These are phyloP conservation scores for Stylosanthes scabra DNA, from an alignment of 331 rosid species.

Conservation along the genomic window DNA sequence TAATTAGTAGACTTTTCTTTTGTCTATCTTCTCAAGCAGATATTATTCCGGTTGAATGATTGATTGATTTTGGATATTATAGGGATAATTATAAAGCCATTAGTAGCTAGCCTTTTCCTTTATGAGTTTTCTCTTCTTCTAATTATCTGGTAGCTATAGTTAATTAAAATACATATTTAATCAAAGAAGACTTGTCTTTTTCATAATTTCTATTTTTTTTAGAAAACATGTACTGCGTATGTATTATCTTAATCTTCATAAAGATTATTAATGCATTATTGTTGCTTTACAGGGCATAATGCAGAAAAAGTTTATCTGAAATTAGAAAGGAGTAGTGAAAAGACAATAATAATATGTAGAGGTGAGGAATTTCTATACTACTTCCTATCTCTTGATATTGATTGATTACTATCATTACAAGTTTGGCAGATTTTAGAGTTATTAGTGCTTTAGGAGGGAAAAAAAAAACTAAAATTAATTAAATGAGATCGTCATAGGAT, in stretches of 20 bases:
- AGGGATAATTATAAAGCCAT: too few relatives aligned
- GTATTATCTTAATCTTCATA: slow-evolving; percentile 3
- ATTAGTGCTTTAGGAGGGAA: too few relatives aligned
- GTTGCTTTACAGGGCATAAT: slow-evolving; percentile 5
- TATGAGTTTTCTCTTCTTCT: too few relatives aligned
- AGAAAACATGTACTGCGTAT: too few relatives aligned
- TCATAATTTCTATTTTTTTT: background rate
- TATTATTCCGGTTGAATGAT: too few relatives aligned
- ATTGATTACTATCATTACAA: background rate
- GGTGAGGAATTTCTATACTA: background rate
- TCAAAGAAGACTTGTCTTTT: background rate
- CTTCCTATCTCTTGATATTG: background rate
- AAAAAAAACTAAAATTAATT: background rate
- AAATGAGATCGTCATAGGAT: background rate
- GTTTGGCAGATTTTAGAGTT: background rate
- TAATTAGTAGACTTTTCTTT: background rate
- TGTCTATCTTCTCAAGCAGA: too few relatives aligned
- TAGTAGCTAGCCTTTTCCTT: too few relatives aligned
- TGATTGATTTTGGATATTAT: too few relatives aligned
- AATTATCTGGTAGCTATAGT: too few relatives aligned
- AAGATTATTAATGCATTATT: slow-evolving; percentile 4
- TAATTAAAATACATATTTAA: background rate
- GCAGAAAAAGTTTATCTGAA: background rate
- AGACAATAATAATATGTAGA: background rate
- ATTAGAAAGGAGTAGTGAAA: background rate